Evolutionary conservation across 176 grass and related monocot genomes (phyloP), one percentile per base, ranked within the genome.

Genomic region (Melocanna baccifera): DNA sequence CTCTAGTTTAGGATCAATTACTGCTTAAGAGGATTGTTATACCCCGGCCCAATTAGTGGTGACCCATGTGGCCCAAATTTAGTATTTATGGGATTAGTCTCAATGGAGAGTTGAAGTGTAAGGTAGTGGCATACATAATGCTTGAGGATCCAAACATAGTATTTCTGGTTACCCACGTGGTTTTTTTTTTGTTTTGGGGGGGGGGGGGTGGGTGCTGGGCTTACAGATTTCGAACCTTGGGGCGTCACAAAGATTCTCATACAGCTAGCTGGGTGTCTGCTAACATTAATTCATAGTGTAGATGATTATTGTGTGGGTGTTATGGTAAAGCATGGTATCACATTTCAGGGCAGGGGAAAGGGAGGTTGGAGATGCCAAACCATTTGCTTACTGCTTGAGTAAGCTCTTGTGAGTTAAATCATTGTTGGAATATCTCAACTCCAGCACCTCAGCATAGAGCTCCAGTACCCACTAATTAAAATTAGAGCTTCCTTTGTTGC

Each of bases 321-420:
- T 15, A 55, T 61, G 71, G 62, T 77, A 85, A 77, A 46, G 37
- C 47, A 76, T 77, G 61, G 20, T 78, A 57, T 68, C 26, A 77
- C 63, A 69, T 85, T 85, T 77, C 52, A 67, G 34, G 77, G 47
- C 36, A 69, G 62, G 75, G 47, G 23, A 66, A 77, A 77, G 18
- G 62, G 73, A 68, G 65, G 63, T 43, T 67, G 9, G 48, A 77
- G 61, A 57, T 85, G 59, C 28, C 41, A 66, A 69, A 85, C 50
- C 63, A 58, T 77, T 30, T 56, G 72, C 63, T 52, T 67, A 42
- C 47, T 42, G 37, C 48, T 58, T 77, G 72, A 85, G 47, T 85
- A 77, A 55, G 34, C 75, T 77, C 20, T 26, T 76, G 51, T 53
- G 73, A 58, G 32, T 76, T 58, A 76, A 40, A 52, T 29, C 34